phyloP scores from a whole-genome alignment of 1,284 basidiomycete species.

The Fomitiporia mediterranea region DNA sequence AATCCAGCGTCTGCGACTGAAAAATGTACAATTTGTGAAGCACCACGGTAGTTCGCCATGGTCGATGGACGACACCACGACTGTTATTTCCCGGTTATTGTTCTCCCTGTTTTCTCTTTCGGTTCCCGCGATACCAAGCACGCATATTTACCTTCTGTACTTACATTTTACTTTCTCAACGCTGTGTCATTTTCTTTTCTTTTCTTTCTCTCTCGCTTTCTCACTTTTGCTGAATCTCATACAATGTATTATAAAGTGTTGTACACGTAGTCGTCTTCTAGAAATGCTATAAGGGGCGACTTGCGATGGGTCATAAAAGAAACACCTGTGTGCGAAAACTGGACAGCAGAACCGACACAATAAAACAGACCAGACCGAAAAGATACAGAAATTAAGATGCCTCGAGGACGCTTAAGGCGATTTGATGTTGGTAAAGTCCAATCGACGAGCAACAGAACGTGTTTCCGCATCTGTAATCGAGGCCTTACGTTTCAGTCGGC shows the following conservation, averaged over 20 bases:
- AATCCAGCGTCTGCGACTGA: constrained; percentile 33
- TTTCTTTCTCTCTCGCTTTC: constrained; percentile 1
- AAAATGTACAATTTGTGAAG: constrained; percentile 41
- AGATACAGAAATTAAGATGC: neutral
- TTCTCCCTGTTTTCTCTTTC: neutral
- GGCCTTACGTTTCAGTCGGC: constrained; percentile 45
- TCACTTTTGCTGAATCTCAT: neutral
- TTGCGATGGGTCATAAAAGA: constrained; percentile 2
- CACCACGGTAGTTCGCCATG: constrained; percentile 30
- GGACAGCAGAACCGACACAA: neutral
- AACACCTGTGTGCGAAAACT: constrained; percentile 13
- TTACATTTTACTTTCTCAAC: neutral
- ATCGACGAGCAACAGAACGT: constrained; percentile 41
- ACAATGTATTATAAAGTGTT: neutral
- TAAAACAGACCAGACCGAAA: neutral
- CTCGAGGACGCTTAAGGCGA: constrained; percentile 8
- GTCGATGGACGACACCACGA: neutral
- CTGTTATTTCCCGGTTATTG: neutral
- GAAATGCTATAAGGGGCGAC: neutral
- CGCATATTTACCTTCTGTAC: neutral
- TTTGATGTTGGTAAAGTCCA: constrained; percentile 39
- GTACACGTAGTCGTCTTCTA: constrained; percentile 13
- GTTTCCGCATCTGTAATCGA: constrained; percentile 34
- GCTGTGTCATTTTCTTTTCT: neutral
- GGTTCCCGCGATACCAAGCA: too few species aligned